A percentile compares a stretch with the other conserved stretches of the same genome.
These are phyloP conservation scores for Cyberlindnera euphorbiae DNA, from an alignment of 805 yeast genomes.

Conservation along the genomic window DNA sequence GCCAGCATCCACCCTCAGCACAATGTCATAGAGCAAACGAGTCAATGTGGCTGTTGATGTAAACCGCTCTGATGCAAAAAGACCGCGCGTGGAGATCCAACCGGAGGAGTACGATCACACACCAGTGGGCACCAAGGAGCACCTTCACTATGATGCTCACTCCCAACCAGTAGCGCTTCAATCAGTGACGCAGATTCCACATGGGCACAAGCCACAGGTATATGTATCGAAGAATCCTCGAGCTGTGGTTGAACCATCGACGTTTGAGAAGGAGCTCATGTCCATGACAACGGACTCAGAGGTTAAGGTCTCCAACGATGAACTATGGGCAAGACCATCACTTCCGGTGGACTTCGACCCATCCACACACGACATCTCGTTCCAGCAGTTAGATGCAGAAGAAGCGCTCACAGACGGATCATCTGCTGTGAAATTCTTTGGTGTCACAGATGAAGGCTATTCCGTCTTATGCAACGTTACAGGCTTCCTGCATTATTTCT, in stretches of 20 bases:
- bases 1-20: no score
- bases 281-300: constrained; percentile 37
- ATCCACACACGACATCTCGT: constrained; percentile 47
- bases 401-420: constrained; percentile 59
- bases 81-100: constrained; percentile 14
- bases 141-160: constrained; percentile 25
- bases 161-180: constrained; percentile 24
- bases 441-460: constrained; percentile 84
- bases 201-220: constrained; percentile 26
- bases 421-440: constrained; percentile 78
- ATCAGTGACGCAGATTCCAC: constrained; percentile 8
- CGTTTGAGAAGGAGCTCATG: constrained; percentile 49
- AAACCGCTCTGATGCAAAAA: no score
- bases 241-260: constrained; percentile 35
- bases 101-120: constrained; percentile 12
- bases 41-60: no score
- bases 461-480: constrained; percentile 86
- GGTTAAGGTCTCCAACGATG: constrained; percentile 25
- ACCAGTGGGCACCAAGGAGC: constrained; percentile 18
- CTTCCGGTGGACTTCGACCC: constrained; percentile 47
- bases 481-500: constrained; percentile 86
- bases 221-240: constrained; percentile 26
- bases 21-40: no score
- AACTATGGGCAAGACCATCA: constrained; percentile 54
- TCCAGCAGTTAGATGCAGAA: constrained; percentile 95